Conservation (phyloP, 1,284 basidiomycete genomes). For the Cerioporus squamosus region DNA sequence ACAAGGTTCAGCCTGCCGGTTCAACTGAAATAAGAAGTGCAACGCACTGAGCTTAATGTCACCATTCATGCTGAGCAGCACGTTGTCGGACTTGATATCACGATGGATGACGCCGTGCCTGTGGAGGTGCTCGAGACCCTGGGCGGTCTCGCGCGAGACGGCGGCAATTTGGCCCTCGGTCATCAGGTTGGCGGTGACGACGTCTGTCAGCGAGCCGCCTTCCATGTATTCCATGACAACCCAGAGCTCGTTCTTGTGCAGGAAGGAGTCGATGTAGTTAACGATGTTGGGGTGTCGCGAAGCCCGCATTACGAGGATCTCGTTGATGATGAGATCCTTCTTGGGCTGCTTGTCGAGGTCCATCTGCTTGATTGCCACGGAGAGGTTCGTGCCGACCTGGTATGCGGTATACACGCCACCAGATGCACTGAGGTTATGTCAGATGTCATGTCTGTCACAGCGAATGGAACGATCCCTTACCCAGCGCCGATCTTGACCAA, state of each 20-base stretch:
- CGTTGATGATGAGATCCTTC: conserved; percentile 99
- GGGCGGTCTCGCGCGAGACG: conserved; percentile 87
- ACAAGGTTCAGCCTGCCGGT: not conserved
- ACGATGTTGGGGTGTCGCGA: conserved; percentile 98
- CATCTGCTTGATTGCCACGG: conserved; percentile 99
- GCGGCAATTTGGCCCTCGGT: conserved; percentile 95
- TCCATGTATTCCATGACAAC: conserved; percentile 99
- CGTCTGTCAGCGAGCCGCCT: conserved; percentile 91
- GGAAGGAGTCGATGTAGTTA: conserved; percentile 98
- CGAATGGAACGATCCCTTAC: conserved; percentile 48
- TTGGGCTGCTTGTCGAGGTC: conserved; percentile 99
- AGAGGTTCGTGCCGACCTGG: conserved; percentile 91
- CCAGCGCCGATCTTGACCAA: conserved; percentile 98
- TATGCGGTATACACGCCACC: conserved; percentile 99
- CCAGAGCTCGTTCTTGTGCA: conserved; percentile 98
- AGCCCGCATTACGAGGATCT: conserved; percentile 98
- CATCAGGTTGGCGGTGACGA: conserved; percentile 97
- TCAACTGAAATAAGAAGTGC: too few species aligned
- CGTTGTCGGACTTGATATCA: conserved; percentile 99
- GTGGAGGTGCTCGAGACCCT: conserved; percentile 92
- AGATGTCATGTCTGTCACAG: conserved; percentile 1
- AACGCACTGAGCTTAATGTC: conserved; percentile 96
- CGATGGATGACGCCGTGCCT: conserved; percentile 95
- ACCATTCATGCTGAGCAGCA: conserved; percentile 88
- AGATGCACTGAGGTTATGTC: conserved; percentile 68